Conservation (phyloP, 2,329 filamentous ascomycete genomes). For the Pseudopyricularia javanii region DNA sequence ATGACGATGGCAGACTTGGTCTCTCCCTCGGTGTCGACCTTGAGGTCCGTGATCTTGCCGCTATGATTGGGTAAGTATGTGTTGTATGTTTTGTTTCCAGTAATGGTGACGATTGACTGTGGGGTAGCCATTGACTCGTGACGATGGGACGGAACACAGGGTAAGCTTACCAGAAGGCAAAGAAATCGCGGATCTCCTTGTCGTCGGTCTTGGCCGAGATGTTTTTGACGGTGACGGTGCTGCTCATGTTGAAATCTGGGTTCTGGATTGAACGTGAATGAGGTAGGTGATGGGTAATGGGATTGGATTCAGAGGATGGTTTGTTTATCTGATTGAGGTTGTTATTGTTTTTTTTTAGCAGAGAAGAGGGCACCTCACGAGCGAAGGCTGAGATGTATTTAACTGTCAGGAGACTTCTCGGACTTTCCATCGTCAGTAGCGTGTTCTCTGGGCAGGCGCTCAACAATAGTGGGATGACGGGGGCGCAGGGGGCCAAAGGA, state of each 20-base stretch:
- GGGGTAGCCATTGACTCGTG: background rate
- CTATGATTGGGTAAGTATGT: constrained; percentile 31
- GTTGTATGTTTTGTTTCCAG: background rate
- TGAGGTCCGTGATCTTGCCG: constrained; percentile 81
- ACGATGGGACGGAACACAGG: background rate
- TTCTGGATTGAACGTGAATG: background rate
- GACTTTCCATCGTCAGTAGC: too few species aligned
- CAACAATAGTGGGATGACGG: background rate
- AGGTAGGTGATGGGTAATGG: constrained; percentile 2
- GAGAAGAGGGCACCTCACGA: too few species aligned
- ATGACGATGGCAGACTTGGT: constrained; percentile 80
- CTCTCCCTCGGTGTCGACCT: constrained; percentile 56
- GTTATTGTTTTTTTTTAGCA: background rate
- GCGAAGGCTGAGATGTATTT: too few species aligned
- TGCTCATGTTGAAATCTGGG: constrained; percentile 8
- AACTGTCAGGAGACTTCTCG: background rate
- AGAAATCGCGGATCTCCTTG: constrained; percentile 91
- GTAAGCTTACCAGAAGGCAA: constrained; percentile 71
- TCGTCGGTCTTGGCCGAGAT: constrained; percentile 74
- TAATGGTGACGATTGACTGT: background rate
- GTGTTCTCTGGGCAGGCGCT: too few species aligned
- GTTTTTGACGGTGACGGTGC: constrained; percentile 59
- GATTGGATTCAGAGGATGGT: background rate
- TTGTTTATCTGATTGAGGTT: background rate
- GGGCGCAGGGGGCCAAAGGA: background rate